These are phyloP conservation scores for Phoenix roebelenii DNA, from an alignment of 176 grass and related monocot genomes.

Conservation along the genomic window DNA sequence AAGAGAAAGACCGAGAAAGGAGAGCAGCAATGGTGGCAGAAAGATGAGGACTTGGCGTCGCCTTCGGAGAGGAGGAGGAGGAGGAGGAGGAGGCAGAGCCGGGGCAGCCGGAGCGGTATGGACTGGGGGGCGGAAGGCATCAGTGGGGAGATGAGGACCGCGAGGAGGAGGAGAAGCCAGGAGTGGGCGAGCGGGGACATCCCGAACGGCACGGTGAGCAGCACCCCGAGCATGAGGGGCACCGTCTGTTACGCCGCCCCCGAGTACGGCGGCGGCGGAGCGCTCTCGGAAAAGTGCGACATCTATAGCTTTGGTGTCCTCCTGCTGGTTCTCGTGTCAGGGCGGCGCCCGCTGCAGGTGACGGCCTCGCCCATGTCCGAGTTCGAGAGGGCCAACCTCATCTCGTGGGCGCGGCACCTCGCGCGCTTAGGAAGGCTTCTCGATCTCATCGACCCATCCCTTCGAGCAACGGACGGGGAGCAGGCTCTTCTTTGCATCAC, in stretches of 20 bases:
- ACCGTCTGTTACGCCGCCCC: constrained; percentile 96
- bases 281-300: constrained; percentile 90
- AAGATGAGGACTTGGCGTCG: constrained; percentile 41
- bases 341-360: constrained; percentile 77
- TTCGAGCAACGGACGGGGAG: constrained; percentile 53
- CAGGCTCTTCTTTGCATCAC: constrained; percentile 79
- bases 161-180: constrained; percentile 60
- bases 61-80: constrained; percentile 5
- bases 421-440: constrained; percentile 59
- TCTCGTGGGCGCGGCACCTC: constrained; percentile 86
- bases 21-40: constrained; percentile 34
- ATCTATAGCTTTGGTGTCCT: constrained; percentile 94
- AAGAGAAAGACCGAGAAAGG: too few relatives aligned
- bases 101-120: constrained; percentile 18
- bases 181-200: constrained; percentile 30
- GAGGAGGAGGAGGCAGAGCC: constrained; percentile 61
- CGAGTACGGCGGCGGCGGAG: constrained; percentile 63
- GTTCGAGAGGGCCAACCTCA: constrained; percentile 84
- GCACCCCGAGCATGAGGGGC: constrained; percentile 94
- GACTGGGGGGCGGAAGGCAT: constrained; percentile 64
- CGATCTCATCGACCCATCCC: constrained; percentile 72
- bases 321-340: constrained; percentile 78
- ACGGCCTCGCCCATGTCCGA: constrained; percentile 73
- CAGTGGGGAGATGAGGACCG: constrained; percentile 43
- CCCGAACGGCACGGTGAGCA: constrained; percentile 32